phyloP scores from a whole-genome alignment of 768 basidiomycete genomes.

The Erythrobasidium yunnanense region DNA sequence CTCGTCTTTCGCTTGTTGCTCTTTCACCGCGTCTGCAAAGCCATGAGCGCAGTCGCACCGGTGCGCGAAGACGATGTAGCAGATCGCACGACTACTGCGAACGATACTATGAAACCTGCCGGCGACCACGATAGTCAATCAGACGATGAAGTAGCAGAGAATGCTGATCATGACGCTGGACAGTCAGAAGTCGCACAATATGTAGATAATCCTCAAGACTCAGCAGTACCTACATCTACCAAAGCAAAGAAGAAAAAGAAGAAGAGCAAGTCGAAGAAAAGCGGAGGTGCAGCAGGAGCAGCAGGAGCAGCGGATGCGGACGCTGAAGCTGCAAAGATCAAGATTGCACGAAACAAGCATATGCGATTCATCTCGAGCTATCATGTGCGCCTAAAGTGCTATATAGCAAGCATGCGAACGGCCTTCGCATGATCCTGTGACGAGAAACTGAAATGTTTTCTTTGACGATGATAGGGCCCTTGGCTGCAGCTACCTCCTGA shows the following conservation, averaged over 20 bases:
- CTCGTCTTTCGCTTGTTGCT: too few relatives aligned
- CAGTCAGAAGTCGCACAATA: too few relatives aligned
- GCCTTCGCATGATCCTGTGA: background rate
- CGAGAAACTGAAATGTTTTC: background rate
- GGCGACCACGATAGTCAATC: too few relatives aligned
- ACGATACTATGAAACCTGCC: too few relatives aligned
- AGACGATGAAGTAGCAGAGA: too few relatives aligned
- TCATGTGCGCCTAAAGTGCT: slow-evolving; percentile 52
- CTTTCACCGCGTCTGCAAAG: too few relatives aligned
- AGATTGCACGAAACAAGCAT: slow-evolving; percentile 85
- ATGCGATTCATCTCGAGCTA: slow-evolving; percentile 89
- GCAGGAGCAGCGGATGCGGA: background rate
- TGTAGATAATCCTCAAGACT: too few relatives aligned
- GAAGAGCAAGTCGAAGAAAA: slow-evolving; percentile 25
- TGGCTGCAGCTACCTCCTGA: slow-evolving; percentile 84
- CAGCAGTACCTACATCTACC: background rate
- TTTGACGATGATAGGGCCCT: slow-evolving; percentile 53
- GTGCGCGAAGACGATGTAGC: too few relatives aligned
- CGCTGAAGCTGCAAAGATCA: slow-evolving; percentile 43
- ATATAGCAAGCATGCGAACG: background rate
- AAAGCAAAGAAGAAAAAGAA: slow-evolving; percentile 14
- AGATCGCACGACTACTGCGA: too few relatives aligned
- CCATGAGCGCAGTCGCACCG: too few relatives aligned
- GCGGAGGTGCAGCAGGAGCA: background rate
- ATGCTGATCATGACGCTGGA: too few relatives aligned